These are phyloP conservation scores for Baorangia bicolor DNA, from an alignment of 768 basidiomycete species.

Conservation along the genomic window DNA sequence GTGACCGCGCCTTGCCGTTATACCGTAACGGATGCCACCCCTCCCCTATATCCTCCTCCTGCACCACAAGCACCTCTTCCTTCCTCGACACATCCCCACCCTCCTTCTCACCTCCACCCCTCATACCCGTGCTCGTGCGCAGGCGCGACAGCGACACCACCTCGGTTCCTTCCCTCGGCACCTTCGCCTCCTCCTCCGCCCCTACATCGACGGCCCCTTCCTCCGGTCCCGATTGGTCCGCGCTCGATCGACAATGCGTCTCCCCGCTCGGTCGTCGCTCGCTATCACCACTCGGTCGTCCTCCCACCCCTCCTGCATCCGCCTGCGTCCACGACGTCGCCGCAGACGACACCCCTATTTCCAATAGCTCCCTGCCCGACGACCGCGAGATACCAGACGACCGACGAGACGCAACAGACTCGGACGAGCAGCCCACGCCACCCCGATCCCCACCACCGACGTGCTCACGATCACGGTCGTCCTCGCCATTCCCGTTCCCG, in stretches of 20 bases:
- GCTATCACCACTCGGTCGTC: constrained; percentile 2
- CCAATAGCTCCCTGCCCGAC: constrained; percentile 15
- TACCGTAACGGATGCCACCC: constrained; percentile 28
- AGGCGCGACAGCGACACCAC: constrained; percentile 33
- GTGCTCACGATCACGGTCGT: neutral
- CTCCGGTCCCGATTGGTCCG: neutral
- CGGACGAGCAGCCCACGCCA: neutral
- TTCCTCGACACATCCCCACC: constrained; percentile 9
- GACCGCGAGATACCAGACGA: constrained; percentile 9
- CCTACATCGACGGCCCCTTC: neutral
- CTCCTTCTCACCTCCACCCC: constrained; percentile 3
- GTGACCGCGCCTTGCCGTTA: constrained; percentile 8
- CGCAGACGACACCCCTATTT: constrained; percentile 20
- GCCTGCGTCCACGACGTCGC: constrained; percentile 30
- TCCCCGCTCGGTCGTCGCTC: constrained; percentile 1
- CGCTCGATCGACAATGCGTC: neutral
- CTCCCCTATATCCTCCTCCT: constrained; percentile 27
- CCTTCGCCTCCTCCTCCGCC: neutral
- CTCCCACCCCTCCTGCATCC: constrained; percentile 8
- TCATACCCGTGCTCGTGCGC: constrained; percentile 27
- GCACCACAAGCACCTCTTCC: constrained; percentile 21
- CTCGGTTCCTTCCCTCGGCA: constrained; percentile 8
- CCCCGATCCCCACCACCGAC: neutral
- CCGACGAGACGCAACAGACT: neutral
- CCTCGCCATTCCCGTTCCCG: no score